Evolutionary conservation across 768 basidiomycete genomes (phyloP).

Genomic region (Fomitopsis serialis): DNA sequence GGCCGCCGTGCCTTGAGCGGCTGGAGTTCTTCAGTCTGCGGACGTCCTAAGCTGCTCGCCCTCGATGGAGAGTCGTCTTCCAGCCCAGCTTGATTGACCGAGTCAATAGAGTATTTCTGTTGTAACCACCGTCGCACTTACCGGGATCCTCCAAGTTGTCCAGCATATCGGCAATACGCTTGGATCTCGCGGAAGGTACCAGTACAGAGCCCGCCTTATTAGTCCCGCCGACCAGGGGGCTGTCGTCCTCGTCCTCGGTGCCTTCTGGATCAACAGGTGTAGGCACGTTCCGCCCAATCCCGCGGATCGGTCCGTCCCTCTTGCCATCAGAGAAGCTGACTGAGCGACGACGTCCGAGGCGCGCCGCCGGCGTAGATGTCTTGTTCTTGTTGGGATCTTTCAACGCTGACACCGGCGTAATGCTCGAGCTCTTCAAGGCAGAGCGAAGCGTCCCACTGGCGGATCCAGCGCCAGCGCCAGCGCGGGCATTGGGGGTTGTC

Average conservation of each 20-base stretch:
- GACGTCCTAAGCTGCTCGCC: conserved; percentile 36
- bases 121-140: conserved; percentile 28
- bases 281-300: conserved; percentile 38
- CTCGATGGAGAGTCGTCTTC: conserved; percentile 49
- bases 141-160: conserved; percentile 65
- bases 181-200: conserved; percentile 64
- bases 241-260: conserved; percentile 18
- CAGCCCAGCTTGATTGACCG: background rate
- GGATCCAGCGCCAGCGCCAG: conserved; percentile 7
- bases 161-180: conserved; percentile 79
- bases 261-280: conserved; percentile 23
- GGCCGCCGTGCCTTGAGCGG: conserved; percentile 39
- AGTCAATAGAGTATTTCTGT: conserved; percentile 5
- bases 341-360: conserved; percentile 58
- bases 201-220: conserved; percentile 20
- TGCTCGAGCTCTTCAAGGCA: conserved; percentile 37
- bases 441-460: conserved; percentile 33
- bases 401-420: conserved; percentile 53
- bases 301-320: conserved; percentile 81
- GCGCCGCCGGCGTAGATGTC: conserved; percentile 51
- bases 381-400: conserved; percentile 45
- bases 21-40: conserved; percentile 41
- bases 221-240: conserved; percentile 12
- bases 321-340: conserved; percentile 98
- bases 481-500: conserved; percentile 9